Evolutionary conservation across 1,284 basidiomycete species (phyloP).

Genomic region (Pseudomicrostroma phylloplanum): DNA sequence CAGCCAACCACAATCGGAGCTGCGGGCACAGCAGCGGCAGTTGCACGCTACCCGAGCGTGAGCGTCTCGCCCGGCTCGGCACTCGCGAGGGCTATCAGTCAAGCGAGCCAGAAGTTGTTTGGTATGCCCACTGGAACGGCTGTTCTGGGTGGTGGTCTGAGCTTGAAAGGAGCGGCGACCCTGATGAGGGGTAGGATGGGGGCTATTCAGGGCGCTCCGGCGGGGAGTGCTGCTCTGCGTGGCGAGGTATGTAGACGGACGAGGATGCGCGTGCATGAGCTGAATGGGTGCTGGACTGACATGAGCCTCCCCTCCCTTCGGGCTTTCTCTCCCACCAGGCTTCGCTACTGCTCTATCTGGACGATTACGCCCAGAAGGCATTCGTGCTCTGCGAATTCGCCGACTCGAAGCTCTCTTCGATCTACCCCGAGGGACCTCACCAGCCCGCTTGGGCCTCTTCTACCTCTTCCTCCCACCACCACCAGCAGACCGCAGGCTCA

Average conservation of each 20-base stretch:
- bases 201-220: no score
- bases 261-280: no score
- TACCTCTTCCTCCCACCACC: background rate
- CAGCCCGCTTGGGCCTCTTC: conserved; percentile 15
- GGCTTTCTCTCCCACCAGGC: conserved; percentile 56
- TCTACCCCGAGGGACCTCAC: conserved; percentile 56
- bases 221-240: no score
- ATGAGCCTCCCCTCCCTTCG: no score
- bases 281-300: no score
- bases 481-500: background rate
- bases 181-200: conserved; percentile 34
- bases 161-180: conserved; percentile 33
- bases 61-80: conserved; percentile 19
- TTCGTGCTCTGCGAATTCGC: conserved; percentile 86
- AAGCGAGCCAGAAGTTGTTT: conserved; percentile 85
- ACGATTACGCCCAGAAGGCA: conserved; percentile 90
- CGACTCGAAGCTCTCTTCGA: conserved; percentile 77
- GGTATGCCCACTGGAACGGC: conserved; percentile 57
- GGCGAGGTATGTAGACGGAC: no score
- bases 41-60: background rate
- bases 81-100: conserved; percentile 70
- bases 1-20: background rate
- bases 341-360: conserved; percentile 66
- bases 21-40: no score
- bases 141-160: conserved; percentile 14